phyloP scores from a whole-genome alignment of 495 filamentous ascomycete genomes.

The Cairneyella variabilis region DNA sequence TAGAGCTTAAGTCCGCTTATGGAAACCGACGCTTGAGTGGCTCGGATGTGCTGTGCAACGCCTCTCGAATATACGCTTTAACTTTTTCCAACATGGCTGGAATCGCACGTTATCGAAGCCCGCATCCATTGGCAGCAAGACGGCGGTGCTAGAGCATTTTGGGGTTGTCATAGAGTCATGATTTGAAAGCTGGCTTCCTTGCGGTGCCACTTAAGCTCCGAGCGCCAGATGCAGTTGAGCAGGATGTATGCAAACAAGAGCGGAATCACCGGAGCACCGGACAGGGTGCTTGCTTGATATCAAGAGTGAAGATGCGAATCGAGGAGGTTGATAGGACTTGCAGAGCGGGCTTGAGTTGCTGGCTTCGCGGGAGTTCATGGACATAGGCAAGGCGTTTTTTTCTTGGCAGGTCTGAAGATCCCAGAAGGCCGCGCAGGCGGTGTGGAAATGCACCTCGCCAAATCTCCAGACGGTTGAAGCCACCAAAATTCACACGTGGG shows the following conservation, averaged over 20 bases:
- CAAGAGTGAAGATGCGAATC: background rate
- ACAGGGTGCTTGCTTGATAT: background rate
- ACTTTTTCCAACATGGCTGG: too few species aligned
- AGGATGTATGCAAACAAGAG: background rate
- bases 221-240: background rate
- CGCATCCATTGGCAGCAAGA: too few species aligned
- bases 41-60: too few species aligned
- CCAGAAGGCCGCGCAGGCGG: conserved; percentile 16
- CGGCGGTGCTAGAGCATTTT: conserved; percentile 10
- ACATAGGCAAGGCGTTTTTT: background rate
- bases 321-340: background rate
- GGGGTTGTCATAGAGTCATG: conserved; percentile 19
- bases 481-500: background rate
- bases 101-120: too few species aligned
- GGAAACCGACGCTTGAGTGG: too few species aligned
- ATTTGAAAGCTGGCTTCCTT: conserved; percentile 18
- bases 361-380: background rate
- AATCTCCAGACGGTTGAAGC: conserved; percentile 10
- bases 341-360: too few species aligned
- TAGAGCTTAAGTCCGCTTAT: too few species aligned
- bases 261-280: background rate
- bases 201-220: background rate
- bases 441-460: conserved; percentile 5
- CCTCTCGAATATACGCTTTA: too few species aligned
- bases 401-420: conserved; percentile 20